Conservation (phyloP, 2,329 filamentous ascomycete species). For the Fusarium lateritium region DNA sequence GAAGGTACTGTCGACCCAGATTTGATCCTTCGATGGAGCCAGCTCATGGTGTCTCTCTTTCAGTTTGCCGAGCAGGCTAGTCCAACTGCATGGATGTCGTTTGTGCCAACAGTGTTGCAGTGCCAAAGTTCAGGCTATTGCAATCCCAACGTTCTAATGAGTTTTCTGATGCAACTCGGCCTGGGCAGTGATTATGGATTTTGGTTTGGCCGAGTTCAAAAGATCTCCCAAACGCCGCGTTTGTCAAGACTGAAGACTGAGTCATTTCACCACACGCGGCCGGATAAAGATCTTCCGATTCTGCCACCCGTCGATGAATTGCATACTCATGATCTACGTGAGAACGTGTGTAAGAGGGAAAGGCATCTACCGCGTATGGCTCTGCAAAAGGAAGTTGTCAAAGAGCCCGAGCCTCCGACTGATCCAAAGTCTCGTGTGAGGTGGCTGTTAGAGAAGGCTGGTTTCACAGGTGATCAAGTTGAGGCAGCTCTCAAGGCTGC, state of each 20-base stretch:
- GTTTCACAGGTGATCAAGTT: not conserved
- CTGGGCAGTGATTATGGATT: slow-evolving; percentile 27
- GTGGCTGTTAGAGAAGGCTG: not conserved
- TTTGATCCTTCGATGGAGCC: slow-evolving; percentile 36
- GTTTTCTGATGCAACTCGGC: slow-evolving; percentile 29
- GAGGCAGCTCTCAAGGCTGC: not conserved
- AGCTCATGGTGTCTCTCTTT: slow-evolving; percentile 39
- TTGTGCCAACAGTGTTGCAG: slow-evolving; percentile 9
- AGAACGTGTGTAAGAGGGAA: slow-evolving; percentile 18
- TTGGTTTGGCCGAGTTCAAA: slow-evolving; percentile 16
- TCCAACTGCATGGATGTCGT: slow-evolving; percentile 21
- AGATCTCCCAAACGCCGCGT: not conserved
- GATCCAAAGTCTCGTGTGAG: not conserved
- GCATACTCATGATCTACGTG: slow-evolving; percentile 1
- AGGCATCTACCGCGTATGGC: not conserved
- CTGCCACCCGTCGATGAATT: not conserved
- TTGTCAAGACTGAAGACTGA: not conserved
- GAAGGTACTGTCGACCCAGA: slow-evolving; percentile 41
- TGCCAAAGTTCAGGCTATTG: slow-evolving; percentile 2
- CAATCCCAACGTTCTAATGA: slow-evolving; percentile 12
- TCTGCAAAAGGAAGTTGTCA: not conserved
- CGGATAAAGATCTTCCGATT: slow-evolving; percentile 2
- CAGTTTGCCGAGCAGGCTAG: slow-evolving; percentile 39
- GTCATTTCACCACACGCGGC: not conserved
- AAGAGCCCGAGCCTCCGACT: not conserved